These are phyloP conservation scores for Arthrinium puccinioides DNA, from an alignment of 2,329 filamentous ascomycete species.

Conservation along the genomic window DNA sequence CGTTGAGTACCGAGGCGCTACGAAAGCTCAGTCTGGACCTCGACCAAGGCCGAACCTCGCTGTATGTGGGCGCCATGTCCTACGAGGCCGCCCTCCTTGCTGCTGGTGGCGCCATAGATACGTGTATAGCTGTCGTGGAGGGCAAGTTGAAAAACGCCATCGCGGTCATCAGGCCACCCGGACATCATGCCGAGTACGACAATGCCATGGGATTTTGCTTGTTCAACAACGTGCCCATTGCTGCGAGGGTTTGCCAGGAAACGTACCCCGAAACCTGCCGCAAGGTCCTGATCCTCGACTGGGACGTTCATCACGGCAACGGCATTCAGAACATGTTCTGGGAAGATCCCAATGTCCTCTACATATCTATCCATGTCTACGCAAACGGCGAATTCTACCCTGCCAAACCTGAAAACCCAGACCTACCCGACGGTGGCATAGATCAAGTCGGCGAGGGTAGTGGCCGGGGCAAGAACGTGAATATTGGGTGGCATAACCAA, in stretches of 20 bases:
- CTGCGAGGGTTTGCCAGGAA: constrained; percentile 77
- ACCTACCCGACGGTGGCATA: constrained; percentile 53
- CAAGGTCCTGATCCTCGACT: constrained; percentile 89
- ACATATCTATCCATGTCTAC: constrained; percentile 91
- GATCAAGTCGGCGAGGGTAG: constrained; percentile 49
- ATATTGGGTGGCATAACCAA: constrained; percentile 60
- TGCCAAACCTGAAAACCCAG: constrained; percentile 48
- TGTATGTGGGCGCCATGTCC: constrained; percentile 78
- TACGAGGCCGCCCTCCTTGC: constrained; percentile 77
- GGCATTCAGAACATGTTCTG: constrained; percentile 97
- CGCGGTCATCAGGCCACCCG: constrained; percentile 88
- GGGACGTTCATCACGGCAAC: constrained; percentile 79
- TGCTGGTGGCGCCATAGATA: constrained; percentile 90
- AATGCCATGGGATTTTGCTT: constrained; percentile 90
- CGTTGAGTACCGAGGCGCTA: constrained; percentile 55
- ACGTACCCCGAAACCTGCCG: constrained; percentile 75
- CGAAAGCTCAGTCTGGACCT: constrained; percentile 55
- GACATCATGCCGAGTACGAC: constrained; percentile 87
- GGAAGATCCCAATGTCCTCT: constrained; percentile 86
- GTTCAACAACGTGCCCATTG: constrained; percentile 96
- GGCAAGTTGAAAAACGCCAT: constrained; percentile 89
- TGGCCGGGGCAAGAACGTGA: constrained; percentile 56
- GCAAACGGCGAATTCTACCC: constrained; percentile 82
- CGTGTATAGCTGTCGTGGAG: constrained; percentile 80
- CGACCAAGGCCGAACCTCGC: constrained; percentile 62